phyloP scores from a whole-genome alignment of 495 filamentous ascomycete species.

The Aspergillus egyptiacus region DNA sequence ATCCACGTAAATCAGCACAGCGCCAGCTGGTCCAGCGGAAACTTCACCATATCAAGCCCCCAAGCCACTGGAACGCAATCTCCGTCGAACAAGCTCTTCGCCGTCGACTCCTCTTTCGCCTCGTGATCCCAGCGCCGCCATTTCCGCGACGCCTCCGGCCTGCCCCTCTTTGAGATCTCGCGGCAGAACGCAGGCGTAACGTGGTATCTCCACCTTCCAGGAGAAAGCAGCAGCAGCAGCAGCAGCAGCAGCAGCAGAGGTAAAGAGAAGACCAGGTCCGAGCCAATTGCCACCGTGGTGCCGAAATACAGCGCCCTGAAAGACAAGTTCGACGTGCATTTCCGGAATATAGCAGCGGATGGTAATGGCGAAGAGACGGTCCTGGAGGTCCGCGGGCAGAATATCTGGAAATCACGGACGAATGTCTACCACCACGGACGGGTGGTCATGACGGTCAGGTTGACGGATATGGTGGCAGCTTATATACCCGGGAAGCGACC shows the following conservation, averaged over 20 bases:
- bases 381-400: conserved; percentile 16
- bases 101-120: conserved; percentile 6
- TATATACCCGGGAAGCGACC: conserved; percentile 13
- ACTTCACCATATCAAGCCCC: conserved; percentile 13
- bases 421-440: conserved; percentile 11
- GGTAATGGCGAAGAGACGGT: conserved; percentile 12
- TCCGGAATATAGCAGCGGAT: conserved; percentile 10
- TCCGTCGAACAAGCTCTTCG: conserved; percentile 4
- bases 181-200: conserved; percentile 16
- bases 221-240: neutral
- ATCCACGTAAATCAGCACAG: conserved; percentile 13
- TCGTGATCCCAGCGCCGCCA: conserved; percentile 8
- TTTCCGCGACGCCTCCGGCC: conserved; percentile 15
- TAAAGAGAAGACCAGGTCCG: too few relatives aligned
- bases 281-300: conserved; percentile 15
- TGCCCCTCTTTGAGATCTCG: conserved; percentile 15
- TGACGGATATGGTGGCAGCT: conserved; percentile 5
- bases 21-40: conserved; percentile 5
- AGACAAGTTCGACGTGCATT: conserved; percentile 19
- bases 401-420: conserved; percentile 17
- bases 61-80: neutral
- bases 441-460: conserved; percentile 13
- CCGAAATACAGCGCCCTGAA: conserved; percentile 12
- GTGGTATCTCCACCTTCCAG: conserved; percentile 14
- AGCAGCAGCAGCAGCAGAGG: neutral